Evolutionary conservation across 805 yeast genomes (phyloP), one percentile per base, ranked within the genome.

Genomic region (Wickerhamomyces strasburgensis): DNA sequence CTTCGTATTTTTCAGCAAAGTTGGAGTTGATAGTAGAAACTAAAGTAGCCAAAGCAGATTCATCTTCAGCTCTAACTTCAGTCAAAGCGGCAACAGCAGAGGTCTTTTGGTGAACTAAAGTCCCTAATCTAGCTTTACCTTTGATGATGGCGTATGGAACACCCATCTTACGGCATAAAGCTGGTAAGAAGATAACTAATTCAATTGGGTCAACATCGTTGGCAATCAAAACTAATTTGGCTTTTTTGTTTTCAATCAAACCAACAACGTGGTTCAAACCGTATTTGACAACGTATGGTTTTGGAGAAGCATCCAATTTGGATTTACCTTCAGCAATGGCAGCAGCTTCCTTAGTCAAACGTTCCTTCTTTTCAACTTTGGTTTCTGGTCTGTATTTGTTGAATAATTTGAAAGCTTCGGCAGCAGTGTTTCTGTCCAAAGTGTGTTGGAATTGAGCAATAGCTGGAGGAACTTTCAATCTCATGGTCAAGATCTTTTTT

Each of bases 361-460:
- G 88, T 78, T 87, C 96, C 82, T 88, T 88, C 95, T 90, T 90
- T 78, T 93, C 96, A 65, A 88, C 83, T 63, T 80, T 63, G 52
- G 96, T 85, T 80, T 90, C 98, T 65, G 98, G 98, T 76, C 95
- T 83, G 87, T 90, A 90, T 79, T 93, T 90, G 94, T 88, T 88
- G 76, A 90, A 82, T 62, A 90, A 81, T 80, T 89, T 89, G 82
- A 90, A 85, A 58, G 95, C 76, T 73, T 85, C 94, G 60, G 96
- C 75, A 62, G 98, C 98, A 56, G 98, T 84, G 88, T 90, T 90
- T 84, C 89, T 89, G 84, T 90, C 98, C 70, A 90, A 78, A 62
- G 88, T 82, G 73, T 84, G 74, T 64, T 87, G 88, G 82, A 90
- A 90, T 76, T 90, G 98, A 53, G 98, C 80, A 65, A 90, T 81